These are phyloP conservation scores for Globisporangium apiculatum DNA, from an alignment of 352 stramenopile genomes.

Conservation along the genomic window DNA sequence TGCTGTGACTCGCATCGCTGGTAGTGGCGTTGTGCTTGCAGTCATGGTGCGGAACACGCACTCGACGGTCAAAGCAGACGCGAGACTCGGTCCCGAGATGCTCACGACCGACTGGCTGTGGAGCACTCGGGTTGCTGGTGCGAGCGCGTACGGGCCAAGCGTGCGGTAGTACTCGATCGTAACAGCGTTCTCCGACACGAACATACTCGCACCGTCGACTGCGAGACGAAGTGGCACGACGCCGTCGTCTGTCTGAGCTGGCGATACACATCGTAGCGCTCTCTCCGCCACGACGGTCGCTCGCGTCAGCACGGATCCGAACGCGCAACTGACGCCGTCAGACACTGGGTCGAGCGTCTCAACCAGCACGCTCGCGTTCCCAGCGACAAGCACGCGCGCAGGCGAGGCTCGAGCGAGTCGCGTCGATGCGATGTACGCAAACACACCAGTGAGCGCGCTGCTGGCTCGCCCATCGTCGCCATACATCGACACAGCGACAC, in stretches of 20 bases:
- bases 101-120: slow-evolving; percentile 19
- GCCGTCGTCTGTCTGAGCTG: slow-evolving; percentile 10
- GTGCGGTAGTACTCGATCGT: slow-evolving; percentile 24
- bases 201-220: slow-evolving; percentile 4
- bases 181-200: slow-evolving; percentile 34
- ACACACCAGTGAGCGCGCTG: not conserved
- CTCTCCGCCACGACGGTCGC: slow-evolving; percentile 11
- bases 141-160: slow-evolving; percentile 9
- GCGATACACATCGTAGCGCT: slow-evolving; percentile 24
- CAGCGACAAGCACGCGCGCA: slow-evolving; percentile 1
- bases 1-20: slow-evolving; percentile 1
- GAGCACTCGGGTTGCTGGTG: slow-evolving; percentile 24
- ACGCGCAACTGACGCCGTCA: slow-evolving; percentile 24
- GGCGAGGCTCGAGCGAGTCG: slow-evolving; percentile 1
- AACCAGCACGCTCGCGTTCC: slow-evolving; percentile 14
- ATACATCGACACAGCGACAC: slow-evolving; percentile 12
- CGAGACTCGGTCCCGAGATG: slow-evolving; percentile 16
- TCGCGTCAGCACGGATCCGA: slow-evolving; percentile 20
- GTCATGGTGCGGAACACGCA: slow-evolving; percentile 19
- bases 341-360: slow-evolving; percentile 11
- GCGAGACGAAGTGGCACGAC: slow-evolving; percentile 22
- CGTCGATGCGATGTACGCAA: slow-evolving; percentile 14
- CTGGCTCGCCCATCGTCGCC: not conserved
- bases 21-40: not conserved
- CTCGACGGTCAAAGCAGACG: slow-evolving; percentile 10